A percentile compares a stretch with the other conserved stretches of the same genome.
These are phyloP conservation scores for Vicia faba DNA, from an alignment of 306 rosid species.

Conservation along the genomic window DNA sequence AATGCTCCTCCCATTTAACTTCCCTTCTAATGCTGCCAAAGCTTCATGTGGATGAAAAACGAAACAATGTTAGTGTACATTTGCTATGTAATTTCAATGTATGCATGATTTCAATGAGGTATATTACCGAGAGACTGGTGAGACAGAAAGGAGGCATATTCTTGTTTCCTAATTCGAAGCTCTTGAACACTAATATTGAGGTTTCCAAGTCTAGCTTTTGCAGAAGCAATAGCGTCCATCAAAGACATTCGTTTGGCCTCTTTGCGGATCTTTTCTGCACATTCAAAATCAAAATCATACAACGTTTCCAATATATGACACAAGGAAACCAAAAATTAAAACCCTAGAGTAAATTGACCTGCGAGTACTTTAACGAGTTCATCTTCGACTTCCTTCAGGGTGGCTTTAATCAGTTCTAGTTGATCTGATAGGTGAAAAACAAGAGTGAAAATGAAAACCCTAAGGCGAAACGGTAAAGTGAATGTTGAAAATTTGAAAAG, in stretches of 20 bases:
- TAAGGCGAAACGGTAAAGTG: not conserved
- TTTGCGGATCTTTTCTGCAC: slow-evolving; percentile 72
- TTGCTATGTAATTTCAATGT: not conserved
- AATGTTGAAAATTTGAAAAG: slow-evolving; percentile 7
- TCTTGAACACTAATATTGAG: slow-evolving; percentile 52
- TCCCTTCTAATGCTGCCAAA: slow-evolving; percentile 63
- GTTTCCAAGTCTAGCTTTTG: slow-evolving; percentile 54
- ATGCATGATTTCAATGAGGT: not conserved
- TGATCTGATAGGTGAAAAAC: slow-evolving; percentile 43
- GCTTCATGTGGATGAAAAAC: slow-evolving; percentile 27
- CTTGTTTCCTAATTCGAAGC: slow-evolving; percentile 53
- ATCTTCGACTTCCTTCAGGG: slow-evolving; percentile 75
- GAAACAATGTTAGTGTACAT: not conserved
- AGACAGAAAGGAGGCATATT: slow-evolving; percentile 49
- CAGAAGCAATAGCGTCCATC: slow-evolving; percentile 64
- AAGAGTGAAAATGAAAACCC: slow-evolving; percentile 12
- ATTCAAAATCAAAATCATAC: not conserved
- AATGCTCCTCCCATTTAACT: slow-evolving; percentile 41
- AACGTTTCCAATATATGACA: not conserved
- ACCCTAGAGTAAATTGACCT: slow-evolving; percentile 42
- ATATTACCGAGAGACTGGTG: slow-evolving; percentile 59
- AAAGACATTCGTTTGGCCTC: slow-evolving; percentile 77
- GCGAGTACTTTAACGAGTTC: slow-evolving; percentile 81
- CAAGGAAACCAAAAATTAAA: not conserved
- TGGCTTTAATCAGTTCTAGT: slow-evolving; percentile 53